Conservation (phyloP, 1,284 basidiomycete genomes). For the Tylopilus orsonianus region DNA sequence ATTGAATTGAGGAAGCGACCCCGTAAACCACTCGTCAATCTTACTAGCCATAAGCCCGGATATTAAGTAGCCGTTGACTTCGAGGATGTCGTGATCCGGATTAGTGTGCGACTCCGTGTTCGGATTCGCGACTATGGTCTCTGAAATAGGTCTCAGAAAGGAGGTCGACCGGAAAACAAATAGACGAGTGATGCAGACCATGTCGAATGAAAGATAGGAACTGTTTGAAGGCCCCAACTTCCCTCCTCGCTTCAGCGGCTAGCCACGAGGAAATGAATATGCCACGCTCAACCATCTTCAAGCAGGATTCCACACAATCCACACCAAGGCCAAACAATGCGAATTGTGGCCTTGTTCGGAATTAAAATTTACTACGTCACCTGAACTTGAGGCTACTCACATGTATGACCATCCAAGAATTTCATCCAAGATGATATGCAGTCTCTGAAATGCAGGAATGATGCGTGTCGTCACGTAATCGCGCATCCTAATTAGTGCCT, state of each 20-base stretch:
- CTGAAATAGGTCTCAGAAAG: conserved; percentile 31
- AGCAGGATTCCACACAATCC: conserved; percentile 49
- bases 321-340: conserved; percentile 51
- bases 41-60: conserved; percentile 65
- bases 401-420: conserved; percentile 71
- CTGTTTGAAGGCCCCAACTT: conserved; percentile 69
- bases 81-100: conserved; percentile 70
- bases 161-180: conserved; percentile 16
- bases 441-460: conserved; percentile 70
- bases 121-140: conserved; percentile 41
- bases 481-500: conserved; percentile 68
- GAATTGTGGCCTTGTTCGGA: conserved; percentile 46
- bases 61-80: conserved; percentile 77
- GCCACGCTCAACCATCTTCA: conserved; percentile 52
- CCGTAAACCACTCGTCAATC: conserved; percentile 78
- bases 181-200: conserved; percentile 46
- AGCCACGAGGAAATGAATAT: conserved; percentile 70
- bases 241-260: conserved; percentile 59
- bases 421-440: conserved; percentile 73
- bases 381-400: conserved; percentile 43
- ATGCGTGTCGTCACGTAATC: conserved; percentile 70
- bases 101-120: conserved; percentile 45
- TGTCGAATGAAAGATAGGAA: conserved; percentile 77
- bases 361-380: conserved; percentile 17
- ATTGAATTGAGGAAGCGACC: conserved; percentile 57